Conservation (phyloP, 1,139 yeast species). For the Diutina ranongensis region DNA sequence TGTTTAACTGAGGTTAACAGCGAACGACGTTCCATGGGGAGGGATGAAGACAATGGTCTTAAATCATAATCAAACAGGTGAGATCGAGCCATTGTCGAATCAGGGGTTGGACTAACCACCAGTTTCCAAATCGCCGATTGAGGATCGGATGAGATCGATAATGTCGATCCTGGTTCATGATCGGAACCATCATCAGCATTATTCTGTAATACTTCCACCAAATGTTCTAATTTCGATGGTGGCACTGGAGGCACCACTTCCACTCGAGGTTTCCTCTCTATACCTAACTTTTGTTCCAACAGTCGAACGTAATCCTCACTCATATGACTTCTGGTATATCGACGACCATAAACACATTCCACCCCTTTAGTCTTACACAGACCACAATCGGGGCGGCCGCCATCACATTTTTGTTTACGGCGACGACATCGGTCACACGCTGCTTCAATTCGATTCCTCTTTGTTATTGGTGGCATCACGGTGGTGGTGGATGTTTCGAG, state of each 20-base stretch:
- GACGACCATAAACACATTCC: conserved; percentile 4
- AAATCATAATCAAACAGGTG: neutral
- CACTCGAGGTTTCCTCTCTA: neutral
- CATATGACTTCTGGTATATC: conserved; percentile 1
- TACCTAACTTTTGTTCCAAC: conserved; percentile 4
- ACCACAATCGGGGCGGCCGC: neutral
- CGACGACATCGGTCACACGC: conserved; percentile 6
- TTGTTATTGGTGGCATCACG: neutral
- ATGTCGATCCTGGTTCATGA: too few species aligned
- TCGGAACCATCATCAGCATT: too few species aligned
- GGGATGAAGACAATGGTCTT: neutral
- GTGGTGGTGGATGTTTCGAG: too few species aligned
- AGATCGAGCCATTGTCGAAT: neutral
- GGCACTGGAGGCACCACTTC: neutral
- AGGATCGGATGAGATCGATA: too few species aligned
- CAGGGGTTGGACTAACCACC: neutral
- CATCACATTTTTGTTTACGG: conserved; percentile 4
- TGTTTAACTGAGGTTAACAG: too few species aligned
- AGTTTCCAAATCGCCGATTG: too few species aligned
- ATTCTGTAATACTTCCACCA: too few species aligned
- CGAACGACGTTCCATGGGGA: neutral
- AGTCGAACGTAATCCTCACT: conserved; percentile 2
- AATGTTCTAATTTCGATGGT: too few species aligned
- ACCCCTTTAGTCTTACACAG: neutral
- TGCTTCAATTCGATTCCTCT: neutral